Base-by-base conservation (phyloP, 192 early-diverging fungal genomes). In the Podochytrium sp. region DNA sequence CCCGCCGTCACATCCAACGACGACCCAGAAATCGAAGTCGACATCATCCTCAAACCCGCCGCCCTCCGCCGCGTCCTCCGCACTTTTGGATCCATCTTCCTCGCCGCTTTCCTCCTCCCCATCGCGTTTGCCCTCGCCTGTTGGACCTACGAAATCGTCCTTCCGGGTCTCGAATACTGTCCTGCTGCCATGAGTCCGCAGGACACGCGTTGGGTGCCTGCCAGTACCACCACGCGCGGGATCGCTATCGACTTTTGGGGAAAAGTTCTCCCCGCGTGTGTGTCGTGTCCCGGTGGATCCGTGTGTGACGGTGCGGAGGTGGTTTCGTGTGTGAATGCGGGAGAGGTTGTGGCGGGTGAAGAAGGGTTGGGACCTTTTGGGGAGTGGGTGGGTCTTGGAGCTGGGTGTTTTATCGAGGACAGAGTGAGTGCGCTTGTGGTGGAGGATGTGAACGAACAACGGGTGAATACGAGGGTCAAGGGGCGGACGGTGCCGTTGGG, bases 191-290 rank as follows among this genome's bases (percentile, higher is more conserved):
- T 6, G 20, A 4, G 3, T 27, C 40, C 40, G 47, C n/a, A 47
- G n/a, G 1, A 18, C 6, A 14, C 1, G 20, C 7, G 12, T 5
- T 71, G 69, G 69, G 37, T 71, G 10, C 7, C 33, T 23, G 37
- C 35, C 29, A 29, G 25, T 3, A 56, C n/a, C 40, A 43, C 16
- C 40, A 39, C 6, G 14, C 53, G 37, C 25, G 69, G 69, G 18
- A 16, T 60, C 10, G 69, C 69, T n/a, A 71, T 35, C 12, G 69
- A 71, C 30, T 32, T 59, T 71, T 71, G 69, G 69, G 69, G 69
- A 29, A 53, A 71, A 43, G 10, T 55, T 33, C 29, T 71, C 5
- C 69, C 69, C 14, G 12, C 29, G 0, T 71, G 69, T 71, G 52
- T 71, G 16, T n/a, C 29, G 10, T 71, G 69, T 38, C 69, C 69